These are phyloP conservation scores for Orbilia quercus DNA, from an alignment of 2,329 filamentous ascomycete genomes.

Conservation along the genomic window DNA sequence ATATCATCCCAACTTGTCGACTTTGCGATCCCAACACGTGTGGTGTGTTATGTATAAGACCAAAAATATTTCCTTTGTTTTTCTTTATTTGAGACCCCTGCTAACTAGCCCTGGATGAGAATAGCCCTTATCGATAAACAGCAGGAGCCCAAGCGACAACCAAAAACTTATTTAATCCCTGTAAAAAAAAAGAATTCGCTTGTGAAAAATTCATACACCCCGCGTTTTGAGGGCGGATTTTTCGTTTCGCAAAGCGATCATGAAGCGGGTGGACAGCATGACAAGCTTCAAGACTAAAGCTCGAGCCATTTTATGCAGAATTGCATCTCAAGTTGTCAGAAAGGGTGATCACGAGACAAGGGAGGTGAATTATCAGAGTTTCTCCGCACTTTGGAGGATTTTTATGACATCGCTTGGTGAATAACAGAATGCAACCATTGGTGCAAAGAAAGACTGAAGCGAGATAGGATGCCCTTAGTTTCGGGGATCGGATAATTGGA, in stretches of 20 bases:
- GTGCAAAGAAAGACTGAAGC: constrained; percentile 10
- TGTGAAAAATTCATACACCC: constrained; percentile 36
- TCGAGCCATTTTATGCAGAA: constrained; percentile 27
- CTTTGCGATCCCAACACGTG: constrained; percentile 10
- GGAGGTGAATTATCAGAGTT: constrained; percentile 20
- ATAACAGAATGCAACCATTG: constrained; percentile 53
- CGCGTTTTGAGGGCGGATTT: constrained; percentile 20
- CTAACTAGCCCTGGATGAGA: constrained; percentile 23
- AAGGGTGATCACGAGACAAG: constrained; percentile 55
- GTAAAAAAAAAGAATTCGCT: constrained; percentile 32
- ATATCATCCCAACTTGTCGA: constrained; percentile 8
- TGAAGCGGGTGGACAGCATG: background rate
- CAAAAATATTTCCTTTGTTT: constrained; percentile 11
- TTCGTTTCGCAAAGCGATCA: background rate
- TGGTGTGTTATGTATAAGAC: background rate
- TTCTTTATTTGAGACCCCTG: constrained; percentile 28
- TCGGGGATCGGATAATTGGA: constrained; percentile 54
- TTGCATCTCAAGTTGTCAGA: constrained; percentile 42
- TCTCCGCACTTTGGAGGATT: constrained; percentile 39
- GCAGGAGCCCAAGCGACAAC: constrained; percentile 49
- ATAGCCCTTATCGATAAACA: constrained; percentile 55
- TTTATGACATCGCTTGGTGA: constrained; percentile 50
- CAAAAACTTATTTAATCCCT: constrained; percentile 40
- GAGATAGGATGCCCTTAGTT: constrained; percentile 21
- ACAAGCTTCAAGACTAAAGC: constrained; percentile 43